phyloP scores from a whole-genome alignment of 768 basidiomycete genomes.

The Amanita pallidorosea region DNA sequence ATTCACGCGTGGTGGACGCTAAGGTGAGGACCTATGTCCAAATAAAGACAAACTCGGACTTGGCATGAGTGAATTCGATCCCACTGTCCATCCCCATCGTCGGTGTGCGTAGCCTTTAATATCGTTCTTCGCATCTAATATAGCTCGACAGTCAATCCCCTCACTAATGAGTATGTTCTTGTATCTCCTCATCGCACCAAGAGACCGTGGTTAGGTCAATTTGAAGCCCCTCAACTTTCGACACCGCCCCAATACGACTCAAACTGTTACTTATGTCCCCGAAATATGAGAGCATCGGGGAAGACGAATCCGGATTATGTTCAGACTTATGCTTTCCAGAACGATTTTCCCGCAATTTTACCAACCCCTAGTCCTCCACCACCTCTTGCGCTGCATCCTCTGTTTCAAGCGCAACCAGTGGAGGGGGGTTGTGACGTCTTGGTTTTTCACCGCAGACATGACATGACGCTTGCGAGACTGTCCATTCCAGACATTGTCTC shows the following conservation, averaged over 20 bases:
- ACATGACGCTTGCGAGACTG: slow-evolving; percentile 72
- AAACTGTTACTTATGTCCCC: slow-evolving; percentile 80
- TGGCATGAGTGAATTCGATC: slow-evolving; percentile 43
- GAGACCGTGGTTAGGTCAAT: slow-evolving; percentile 87
- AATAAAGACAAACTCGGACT: too few species aligned
- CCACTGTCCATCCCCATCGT: slow-evolving; percentile 57
- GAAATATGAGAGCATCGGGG: slow-evolving; percentile 69
- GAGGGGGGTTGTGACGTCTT: slow-evolving; percentile 84
- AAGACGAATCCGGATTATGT: slow-evolving; percentile 53
- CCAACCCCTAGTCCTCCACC: slow-evolving; percentile 45
- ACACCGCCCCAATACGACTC: slow-evolving; percentile 56
- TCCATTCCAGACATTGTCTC: slow-evolving; percentile 40
- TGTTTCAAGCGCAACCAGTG: slow-evolving; percentile 56
- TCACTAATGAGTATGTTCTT: slow-evolving; percentile 65
- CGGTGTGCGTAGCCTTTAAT: slow-evolving; percentile 36
- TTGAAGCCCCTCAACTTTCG: slow-evolving; percentile 48
- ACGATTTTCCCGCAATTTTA: slow-evolving; percentile 77
- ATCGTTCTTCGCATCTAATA: slow-evolving; percentile 1
- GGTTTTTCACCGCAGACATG: slow-evolving; percentile 78
- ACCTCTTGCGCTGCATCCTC: slow-evolving; percentile 44
- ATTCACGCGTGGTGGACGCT: too few species aligned
- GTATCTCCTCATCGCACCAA: slow-evolving; percentile 87
- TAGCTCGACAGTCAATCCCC: slow-evolving; percentile 57
- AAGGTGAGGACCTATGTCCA: too few species aligned
- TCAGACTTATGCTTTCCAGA: slow-evolving; percentile 63